These are phyloP conservation scores for Paecilomyces dactylethromorphus DNA, from an alignment of 2,329 filamentous ascomycete species.

Conservation along the genomic window DNA sequence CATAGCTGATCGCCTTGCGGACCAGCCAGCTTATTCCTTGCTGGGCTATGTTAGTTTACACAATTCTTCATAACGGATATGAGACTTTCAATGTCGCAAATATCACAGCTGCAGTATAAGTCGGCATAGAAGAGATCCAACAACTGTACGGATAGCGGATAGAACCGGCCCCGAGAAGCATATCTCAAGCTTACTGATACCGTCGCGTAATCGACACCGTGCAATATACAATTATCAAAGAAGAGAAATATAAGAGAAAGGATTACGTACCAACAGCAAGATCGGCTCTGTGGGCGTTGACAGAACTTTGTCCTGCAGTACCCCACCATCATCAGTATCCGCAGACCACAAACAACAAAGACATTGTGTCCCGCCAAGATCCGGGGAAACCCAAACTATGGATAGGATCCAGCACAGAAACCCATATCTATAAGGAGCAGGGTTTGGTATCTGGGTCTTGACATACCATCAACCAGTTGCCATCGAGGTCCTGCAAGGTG, in stretches of 20 bases:
- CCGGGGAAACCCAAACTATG: not conserved
- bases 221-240: not conserved
- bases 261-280: conserved; percentile 50
- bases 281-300: conserved; percentile 64
- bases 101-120: not conserved
- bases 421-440: not conserved
- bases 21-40: conserved; percentile 67
- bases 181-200: not conserved
- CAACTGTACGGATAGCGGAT: conserved; percentile 1
- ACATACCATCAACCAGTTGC: conserved; percentile 63
- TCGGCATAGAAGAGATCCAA: not conserved
- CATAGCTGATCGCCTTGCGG: conserved; percentile 64
- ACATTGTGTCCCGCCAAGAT: conserved; percentile 1
- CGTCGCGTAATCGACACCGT: not conserved
- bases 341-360: not conserved
- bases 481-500: conserved; percentile 61
- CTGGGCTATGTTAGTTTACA: conserved; percentile 15
- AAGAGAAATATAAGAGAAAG: not conserved
- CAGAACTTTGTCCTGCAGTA: conserved; percentile 62
- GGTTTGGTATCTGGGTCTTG: not conserved
- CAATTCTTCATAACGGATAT: not conserved
- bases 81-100: not conserved
- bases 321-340: conserved; percentile 1
- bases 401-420: not conserved
- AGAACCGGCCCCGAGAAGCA: not conserved